Percentiles rank a stretch among this genome's conserved stretches.
phyloP scores from a whole-genome alignment of 2,329 filamentous ascomycete species.

The Beauveria brongniartii region DNA sequence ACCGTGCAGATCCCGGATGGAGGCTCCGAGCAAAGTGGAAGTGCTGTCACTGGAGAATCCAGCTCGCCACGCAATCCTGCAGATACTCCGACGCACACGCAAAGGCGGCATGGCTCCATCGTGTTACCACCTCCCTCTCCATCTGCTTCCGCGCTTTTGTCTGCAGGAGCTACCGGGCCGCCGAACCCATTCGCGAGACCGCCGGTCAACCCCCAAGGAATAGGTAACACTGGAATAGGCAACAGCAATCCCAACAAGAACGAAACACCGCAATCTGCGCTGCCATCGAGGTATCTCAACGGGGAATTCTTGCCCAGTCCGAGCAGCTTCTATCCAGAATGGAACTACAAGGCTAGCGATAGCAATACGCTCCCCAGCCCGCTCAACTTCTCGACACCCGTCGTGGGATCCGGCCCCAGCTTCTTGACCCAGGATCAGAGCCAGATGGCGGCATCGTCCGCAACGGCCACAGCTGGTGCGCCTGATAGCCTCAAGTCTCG shows the following conservation, averaged over 20 bases:
- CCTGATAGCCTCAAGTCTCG: not conserved
- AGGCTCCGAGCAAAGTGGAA: constrained; percentile 65
- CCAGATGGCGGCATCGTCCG: constrained; percentile 9
- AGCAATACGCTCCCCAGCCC: constrained; percentile 87
- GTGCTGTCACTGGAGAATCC: constrained; percentile 66
- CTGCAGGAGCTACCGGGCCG: constrained; percentile 83
- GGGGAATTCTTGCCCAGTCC: constrained; percentile 85
- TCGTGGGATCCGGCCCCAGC: constrained; percentile 52
- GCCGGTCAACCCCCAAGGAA: constrained; percentile 48
- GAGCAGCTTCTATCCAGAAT: constrained; percentile 86
- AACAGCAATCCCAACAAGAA: constrained; percentile 18
- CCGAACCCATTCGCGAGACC: constrained; percentile 94
- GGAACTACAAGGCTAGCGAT: constrained; percentile 66
- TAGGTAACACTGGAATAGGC: constrained; percentile 14
- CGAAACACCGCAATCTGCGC: constrained; percentile 76
- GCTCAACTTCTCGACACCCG: constrained; percentile 83
- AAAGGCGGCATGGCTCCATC: constrained; percentile 49
- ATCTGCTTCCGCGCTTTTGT: constrained; percentile 75
- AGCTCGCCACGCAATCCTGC: constrained; percentile 52
- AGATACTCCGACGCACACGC: constrained; percentile 47
- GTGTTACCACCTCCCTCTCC: constrained; percentile 91
- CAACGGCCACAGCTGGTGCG: not conserved
- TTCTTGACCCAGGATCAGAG: constrained; percentile 50
- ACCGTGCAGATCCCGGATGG: constrained; percentile 95
- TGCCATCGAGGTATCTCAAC: constrained; percentile 85